phyloP scores from a whole-genome alignment of 225 moss, liverwort and hornwort species.

The Marchantia polymorpha region DNA sequence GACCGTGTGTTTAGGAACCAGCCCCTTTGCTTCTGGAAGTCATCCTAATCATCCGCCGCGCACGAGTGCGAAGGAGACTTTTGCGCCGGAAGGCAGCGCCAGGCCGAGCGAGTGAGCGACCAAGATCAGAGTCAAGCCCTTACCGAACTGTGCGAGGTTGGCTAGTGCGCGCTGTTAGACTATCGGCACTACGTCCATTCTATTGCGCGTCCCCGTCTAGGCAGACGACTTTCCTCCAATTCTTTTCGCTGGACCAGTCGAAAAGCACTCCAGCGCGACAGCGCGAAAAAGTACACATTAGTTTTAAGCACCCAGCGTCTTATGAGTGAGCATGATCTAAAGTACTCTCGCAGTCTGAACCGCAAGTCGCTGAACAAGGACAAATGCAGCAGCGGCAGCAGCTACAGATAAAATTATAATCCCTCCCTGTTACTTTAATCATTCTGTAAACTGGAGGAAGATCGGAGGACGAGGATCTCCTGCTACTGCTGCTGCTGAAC shows the following conservation, averaged over 20 bases:
- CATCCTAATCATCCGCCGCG: not conserved
- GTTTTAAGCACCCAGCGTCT: not conserved
- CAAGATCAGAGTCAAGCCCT: not conserved
- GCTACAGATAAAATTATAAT: not conserved
- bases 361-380: not conserved
- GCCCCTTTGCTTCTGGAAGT: not conserved
- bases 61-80: constrained; percentile 3
- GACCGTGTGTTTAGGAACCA: not conserved
- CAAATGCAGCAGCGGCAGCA: not conserved
- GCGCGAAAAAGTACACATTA: not conserved
- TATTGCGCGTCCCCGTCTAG: not conserved
- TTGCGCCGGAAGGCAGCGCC: not conserved
- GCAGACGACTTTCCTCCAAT: not conserved
- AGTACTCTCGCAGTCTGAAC: not conserved
- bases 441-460: not conserved
- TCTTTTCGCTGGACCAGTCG: not conserved
- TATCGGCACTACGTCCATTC: not conserved
- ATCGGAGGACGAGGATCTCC: not conserved
- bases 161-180: not conserved
- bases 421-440: not conserved
- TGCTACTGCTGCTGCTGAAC: not conserved
- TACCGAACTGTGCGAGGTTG: not conserved
- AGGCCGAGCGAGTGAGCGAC: not conserved
- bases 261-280: not conserved
- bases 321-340: not conserved